A percentile compares a stretch with the other conserved stretches of the same genome.
These are phyloP conservation scores for Alliaria petiolata DNA, from an alignment of 345 rosid species.

Conservation along the genomic window DNA sequence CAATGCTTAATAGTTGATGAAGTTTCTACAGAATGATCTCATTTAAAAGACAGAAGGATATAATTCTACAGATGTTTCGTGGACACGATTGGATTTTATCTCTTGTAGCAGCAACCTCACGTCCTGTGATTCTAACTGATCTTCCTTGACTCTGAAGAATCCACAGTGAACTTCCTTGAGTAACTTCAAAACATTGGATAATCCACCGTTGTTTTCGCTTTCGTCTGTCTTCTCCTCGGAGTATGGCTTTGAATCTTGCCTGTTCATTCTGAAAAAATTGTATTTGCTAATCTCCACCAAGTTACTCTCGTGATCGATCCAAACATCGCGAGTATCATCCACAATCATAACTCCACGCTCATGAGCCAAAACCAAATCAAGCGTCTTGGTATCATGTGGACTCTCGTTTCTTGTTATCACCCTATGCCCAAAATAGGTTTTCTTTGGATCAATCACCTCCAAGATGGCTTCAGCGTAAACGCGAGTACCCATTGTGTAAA, in stretches of 20 bases:
- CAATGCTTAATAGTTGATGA: neutral
- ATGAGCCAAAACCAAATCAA: neutral
- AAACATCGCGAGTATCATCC: neutral
- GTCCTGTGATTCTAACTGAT: constrained; percentile 2
- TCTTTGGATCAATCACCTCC: neutral
- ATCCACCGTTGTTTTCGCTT: constrained; percentile 34
- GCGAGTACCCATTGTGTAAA: neutral
- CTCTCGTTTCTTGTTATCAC: neutral
- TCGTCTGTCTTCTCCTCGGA: constrained; percentile 40
- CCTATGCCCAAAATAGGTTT: neutral
- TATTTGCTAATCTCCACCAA: constrained; percentile 30
- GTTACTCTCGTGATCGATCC: constrained; percentile 1
- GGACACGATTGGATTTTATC: neutral
- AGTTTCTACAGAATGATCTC: neutral
- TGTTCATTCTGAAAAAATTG: constrained; percentile 47
- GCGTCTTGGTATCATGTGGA: neutral
- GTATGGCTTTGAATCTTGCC: constrained; percentile 23
- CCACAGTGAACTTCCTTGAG: neutral
- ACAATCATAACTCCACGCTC: constrained; percentile 4
- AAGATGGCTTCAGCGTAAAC: neutral
- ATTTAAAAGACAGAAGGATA: neutral
- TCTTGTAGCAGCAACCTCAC: constrained; percentile 17
- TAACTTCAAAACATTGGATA: constrained; percentile 42
- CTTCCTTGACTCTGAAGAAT: constrained; percentile 7
- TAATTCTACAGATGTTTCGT: neutral